These are phyloP conservation scores for Galerina sulciceps DNA, from an alignment of 768 basidiomycete genomes.

Conservation along the genomic window DNA sequence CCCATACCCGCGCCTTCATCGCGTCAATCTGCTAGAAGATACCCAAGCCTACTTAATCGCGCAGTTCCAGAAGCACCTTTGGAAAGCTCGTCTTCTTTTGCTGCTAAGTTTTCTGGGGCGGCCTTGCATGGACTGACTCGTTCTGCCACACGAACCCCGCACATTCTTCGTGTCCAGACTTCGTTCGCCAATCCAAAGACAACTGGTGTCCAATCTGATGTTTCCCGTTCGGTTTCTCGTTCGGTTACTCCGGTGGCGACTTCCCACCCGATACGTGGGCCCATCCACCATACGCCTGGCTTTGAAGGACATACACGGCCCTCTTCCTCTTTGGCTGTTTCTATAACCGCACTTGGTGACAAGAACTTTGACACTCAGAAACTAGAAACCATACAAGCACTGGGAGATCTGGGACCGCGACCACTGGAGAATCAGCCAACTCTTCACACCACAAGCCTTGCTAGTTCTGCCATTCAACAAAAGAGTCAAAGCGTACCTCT, in stretches of 20 bases:
- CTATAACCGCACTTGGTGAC: too few species aligned
- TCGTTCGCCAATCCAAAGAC: not conserved
- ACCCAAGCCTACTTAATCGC: not conserved
- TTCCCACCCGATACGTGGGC: too few species aligned
- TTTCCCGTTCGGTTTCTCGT: too few species aligned
- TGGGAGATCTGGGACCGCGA: too few species aligned
- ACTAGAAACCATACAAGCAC: too few species aligned
- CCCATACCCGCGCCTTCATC: not conserved
- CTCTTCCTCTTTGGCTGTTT: not conserved
- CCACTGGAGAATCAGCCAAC: too few species aligned
- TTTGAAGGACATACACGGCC: not conserved
- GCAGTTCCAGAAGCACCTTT: not conserved
- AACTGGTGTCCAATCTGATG: not conserved
- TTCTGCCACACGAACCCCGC: constrained; percentile 18
- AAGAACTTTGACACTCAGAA: too few species aligned
- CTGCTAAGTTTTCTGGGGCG: not conserved
- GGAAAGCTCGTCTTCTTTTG: not conserved
- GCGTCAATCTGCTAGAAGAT: not conserved
- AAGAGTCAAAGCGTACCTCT: not conserved
- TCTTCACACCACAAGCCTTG: too few species aligned
- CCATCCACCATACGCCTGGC: too few species aligned
- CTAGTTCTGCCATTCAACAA: not conserved
- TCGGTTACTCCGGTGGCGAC: too few species aligned
- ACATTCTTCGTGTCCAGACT: constrained; percentile 15
- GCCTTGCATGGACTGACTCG: constrained; percentile 9